These are phyloP conservation scores for Aurantiochytrium sp. DNA, from an alignment of 108 stramenopile species.

Conservation along the genomic window DNA sequence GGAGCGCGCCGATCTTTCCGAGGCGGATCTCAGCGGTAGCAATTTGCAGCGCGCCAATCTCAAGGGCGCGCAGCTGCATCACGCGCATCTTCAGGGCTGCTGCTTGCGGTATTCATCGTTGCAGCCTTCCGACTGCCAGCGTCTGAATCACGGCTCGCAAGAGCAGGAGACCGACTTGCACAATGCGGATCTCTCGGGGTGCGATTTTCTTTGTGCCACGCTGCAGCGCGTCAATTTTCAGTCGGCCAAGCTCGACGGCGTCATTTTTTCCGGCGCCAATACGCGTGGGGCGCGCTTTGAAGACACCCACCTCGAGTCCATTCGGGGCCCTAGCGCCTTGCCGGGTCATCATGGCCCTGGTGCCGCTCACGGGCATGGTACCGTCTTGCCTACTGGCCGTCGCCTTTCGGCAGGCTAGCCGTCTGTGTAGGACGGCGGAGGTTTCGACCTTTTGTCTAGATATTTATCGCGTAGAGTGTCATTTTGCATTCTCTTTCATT, in stretches of 20 bases:
- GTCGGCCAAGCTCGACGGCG: neutral
- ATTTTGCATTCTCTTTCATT: too few relatives aligned
- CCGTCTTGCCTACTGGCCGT: too few relatives aligned
- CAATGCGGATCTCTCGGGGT: neutral
- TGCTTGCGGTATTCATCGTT: neutral
- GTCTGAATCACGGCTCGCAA: neutral
- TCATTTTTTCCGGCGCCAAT: neutral
- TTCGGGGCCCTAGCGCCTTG: neutral
- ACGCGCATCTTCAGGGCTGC: neutral
- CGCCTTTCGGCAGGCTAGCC: too few relatives aligned
- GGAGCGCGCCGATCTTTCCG: neutral
- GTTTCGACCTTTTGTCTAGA: too few relatives aligned
- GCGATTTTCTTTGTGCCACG: neutral
- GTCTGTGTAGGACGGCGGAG: too few relatives aligned
- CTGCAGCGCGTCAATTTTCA: neutral
- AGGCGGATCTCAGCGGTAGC: neutral
- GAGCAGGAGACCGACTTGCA: neutral
- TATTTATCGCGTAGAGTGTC: too few relatives aligned
- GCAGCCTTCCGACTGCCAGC: neutral
- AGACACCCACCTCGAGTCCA: neutral
- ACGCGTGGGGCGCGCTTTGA: neutral
- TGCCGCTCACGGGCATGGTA: too few relatives aligned
- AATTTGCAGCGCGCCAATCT: neutral
- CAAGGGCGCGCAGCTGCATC: neutral
- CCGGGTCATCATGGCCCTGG: too few relatives aligned